Conservation (phyloP, 1,139 yeast genomes). For the Pichia sp. region DNA sequence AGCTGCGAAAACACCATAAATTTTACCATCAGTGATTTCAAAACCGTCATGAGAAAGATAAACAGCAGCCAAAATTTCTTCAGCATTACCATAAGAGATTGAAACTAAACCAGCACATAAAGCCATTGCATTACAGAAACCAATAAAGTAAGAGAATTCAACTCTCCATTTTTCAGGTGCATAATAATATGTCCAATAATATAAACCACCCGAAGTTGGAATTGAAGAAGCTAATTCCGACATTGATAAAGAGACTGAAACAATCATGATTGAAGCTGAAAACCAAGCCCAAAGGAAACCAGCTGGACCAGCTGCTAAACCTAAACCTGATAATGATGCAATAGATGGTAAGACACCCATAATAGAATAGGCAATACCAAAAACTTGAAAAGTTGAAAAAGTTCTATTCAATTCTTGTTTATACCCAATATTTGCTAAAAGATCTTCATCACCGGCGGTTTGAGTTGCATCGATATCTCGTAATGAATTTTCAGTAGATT, state of each 20-base stretch:
- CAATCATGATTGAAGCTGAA: constrained; percentile 43
- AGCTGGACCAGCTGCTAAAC: constrained; percentile 45
- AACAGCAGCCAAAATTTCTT: constrained; percentile 46
- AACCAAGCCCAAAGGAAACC: constrained; percentile 68
- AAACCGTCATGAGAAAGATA: constrained; percentile 43
- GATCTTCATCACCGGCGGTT: constrained; percentile 34
- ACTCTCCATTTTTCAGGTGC: constrained; percentile 42
- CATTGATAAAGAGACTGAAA: constrained; percentile 47
- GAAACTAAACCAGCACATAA: constrained; percentile 52
- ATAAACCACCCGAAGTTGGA: constrained; percentile 69
- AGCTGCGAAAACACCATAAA: constrained; percentile 52
- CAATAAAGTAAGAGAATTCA: constrained; percentile 50
- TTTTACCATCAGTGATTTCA: constrained; percentile 39
- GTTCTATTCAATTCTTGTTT: constrained; percentile 45
- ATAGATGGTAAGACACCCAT: constrained; percentile 48
- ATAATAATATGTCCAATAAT: constrained; percentile 49
- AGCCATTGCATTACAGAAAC: constrained; percentile 54
- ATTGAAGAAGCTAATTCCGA: constrained; percentile 58
- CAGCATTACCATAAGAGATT: constrained; percentile 53
- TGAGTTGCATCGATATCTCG: constrained; percentile 26
- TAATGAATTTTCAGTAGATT: constrained; percentile 20
- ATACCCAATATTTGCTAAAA: constrained; percentile 44
- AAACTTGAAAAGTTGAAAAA: constrained; percentile 44
- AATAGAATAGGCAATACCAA: constrained; percentile 48
- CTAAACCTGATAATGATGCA: constrained; percentile 35